Evolutionary conservation across 345 rosid species (phyloP).

Genomic region (Eucalyptus victrix): DNA sequence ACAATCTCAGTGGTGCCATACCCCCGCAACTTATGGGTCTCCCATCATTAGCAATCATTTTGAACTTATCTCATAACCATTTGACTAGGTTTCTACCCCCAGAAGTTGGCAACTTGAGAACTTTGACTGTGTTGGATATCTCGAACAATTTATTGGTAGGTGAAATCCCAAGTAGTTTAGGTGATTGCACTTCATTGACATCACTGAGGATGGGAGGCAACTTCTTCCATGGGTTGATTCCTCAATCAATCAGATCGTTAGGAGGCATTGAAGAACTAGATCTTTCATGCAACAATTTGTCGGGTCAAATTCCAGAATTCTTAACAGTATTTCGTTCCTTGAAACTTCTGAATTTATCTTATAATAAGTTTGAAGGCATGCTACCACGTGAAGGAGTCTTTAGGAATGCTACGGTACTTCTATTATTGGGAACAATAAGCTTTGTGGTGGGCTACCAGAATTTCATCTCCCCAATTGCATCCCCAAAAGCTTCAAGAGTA

Average conservation of each 20-base stretch:
- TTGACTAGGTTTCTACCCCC: background rate
- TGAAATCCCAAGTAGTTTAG: background rate
- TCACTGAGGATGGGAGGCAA: background rate
- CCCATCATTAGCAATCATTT: background rate
- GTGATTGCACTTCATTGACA: background rate
- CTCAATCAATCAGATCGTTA: background rate
- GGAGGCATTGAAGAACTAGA: background rate
- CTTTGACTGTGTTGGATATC: background rate
- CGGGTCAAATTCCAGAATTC: background rate
- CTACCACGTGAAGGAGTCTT: background rate
- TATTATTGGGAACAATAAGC: background rate
- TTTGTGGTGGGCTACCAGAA: fast-evolving
- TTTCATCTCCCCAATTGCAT: background rate
- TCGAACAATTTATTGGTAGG: background rate
- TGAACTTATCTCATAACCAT: background rate
- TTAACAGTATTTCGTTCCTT: background rate
- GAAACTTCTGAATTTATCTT: background rate
- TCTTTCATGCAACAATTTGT: background rate
- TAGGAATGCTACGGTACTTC: background rate
- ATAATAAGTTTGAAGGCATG: background rate
- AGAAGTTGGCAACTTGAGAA: background rate
- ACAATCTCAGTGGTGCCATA: background rate
- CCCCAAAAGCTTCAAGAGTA: fast-evolving
- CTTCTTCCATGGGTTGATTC: background rate
- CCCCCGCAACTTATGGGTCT: background rate